Base-by-base conservation (phyloP, 768 basidiomycete species). In the Phanerochaete carnosa region DNA sequence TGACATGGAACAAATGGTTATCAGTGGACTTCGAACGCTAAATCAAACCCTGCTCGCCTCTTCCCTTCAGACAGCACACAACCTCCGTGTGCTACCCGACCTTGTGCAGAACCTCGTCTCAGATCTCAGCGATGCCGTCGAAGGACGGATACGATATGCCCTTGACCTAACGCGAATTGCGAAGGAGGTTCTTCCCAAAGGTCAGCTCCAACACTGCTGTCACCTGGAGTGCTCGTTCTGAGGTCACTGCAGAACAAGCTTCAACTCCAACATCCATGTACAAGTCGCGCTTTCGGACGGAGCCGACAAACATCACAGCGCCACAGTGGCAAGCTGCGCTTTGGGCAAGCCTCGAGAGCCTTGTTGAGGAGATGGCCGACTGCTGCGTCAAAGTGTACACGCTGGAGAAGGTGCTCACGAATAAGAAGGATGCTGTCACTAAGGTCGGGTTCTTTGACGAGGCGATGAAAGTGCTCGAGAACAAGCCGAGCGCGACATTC, bases 351-450 rank as follows among this genome's bases (percentile, higher is more conserved):
- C 76, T 99, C 9, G 94, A 95, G 67, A 77, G 75, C 13, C 84
- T 98, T 68, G 84, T 96, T 15, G 88, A 92, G 66, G 94, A 95
- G 65, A 88, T 99, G 83, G 84, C 92, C 1, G 87, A 86, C 54
- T 91, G 90, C 65, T 98, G 97, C 69, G 86, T 94, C 71, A 97
- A 98, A 82, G 93, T 98, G 6, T 96, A 98, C 72, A 90, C 90
- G 0, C 83, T 99, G 5, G 96, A 98, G 74, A 97, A 94, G 69
- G 96, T 98, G 1, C 77, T 98, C 35, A 86, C 83, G 67, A 73
- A 96, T 68, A 98, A 98, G 78, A 89, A 84, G 71, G 95, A 98
- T 69, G 78, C 88, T 0, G 76, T 82, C 33, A 87, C 91, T 0
- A 89, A 92, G 60, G 75, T 81, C 0, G 76, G 89, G 2, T 98